A percentile compares a stretch with the other conserved stretches of the same genome.
Evolutionary conservation across 2,329 filamentous ascomycete genomes (phyloP).

Genomic region (Pseudogymnoascus sp.): DNA sequence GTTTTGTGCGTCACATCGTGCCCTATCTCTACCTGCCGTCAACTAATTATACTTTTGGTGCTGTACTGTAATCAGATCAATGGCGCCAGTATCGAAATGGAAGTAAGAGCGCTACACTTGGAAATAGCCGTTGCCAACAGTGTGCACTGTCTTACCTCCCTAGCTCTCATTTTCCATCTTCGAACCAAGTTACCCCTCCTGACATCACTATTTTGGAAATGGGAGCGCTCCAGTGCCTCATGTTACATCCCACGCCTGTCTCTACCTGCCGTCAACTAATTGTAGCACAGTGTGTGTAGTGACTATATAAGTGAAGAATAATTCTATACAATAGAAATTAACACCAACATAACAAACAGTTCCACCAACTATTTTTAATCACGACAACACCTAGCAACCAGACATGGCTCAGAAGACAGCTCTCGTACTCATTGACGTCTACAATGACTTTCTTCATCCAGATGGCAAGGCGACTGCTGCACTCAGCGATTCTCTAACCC

Average conservation of each 20-base stretch:
- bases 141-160: not conserved
- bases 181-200: not conserved
- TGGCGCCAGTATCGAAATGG: not conserved
- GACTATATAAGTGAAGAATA: not conserved
- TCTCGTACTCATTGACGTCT: slow-evolving; percentile 23
- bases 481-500: slow-evolving; percentile 23
- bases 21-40: not conserved
- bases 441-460: slow-evolving; percentile 26
- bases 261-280: not conserved
- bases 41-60: not conserved
- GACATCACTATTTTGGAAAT: not conserved
- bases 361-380: not conserved
- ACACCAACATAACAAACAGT: not conserved
- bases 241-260: not conserved
- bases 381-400: not conserved
- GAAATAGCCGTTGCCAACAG: not conserved
- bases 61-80: not conserved
- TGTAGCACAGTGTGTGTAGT: not conserved
- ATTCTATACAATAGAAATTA: not conserved
- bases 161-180: not conserved
- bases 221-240: not conserved
- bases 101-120: not conserved
- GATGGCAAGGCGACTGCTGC: slow-evolving; percentile 21
- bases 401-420: slow-evolving; percentile 17
- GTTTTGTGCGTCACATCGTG: not conserved